phyloP scores from a whole-genome alignment of 495 filamentous ascomycete genomes.

The Beverwykella pulmonaria region DNA sequence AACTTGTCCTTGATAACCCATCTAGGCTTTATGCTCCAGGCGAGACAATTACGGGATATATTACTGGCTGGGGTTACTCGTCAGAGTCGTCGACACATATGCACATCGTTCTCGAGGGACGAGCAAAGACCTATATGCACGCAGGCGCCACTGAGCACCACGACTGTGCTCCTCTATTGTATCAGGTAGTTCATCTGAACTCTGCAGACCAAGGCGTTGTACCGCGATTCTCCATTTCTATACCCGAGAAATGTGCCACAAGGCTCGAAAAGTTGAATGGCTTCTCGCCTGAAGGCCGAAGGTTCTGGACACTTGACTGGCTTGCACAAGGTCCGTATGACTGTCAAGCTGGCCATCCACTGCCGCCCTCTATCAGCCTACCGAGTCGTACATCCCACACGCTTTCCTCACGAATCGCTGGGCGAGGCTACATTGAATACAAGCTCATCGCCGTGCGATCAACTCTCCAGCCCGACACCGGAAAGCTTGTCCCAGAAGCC shows the following conservation, averaged over 20 bases:
- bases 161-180: constrained; percentile 3
- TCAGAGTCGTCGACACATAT: not conserved
- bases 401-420: not conserved
- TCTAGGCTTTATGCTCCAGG: constrained; percentile 2
- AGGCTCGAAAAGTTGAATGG: not conserved
- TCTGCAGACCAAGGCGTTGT: not conserved
- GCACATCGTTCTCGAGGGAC: constrained; percentile 16
- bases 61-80: not conserved
- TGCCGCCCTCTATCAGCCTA: not conserved
- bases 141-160: not conserved
- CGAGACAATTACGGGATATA: constrained; percentile 13
- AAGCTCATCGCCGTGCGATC: constrained; percentile 15
- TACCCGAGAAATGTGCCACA: not conserved
- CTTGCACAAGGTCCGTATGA: constrained; percentile 5
- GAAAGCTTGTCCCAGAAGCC: not conserved
- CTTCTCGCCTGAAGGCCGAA: not conserved
- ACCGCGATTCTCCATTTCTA: constrained; percentile 14
- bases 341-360: not conserved
- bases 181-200: constrained; percentile 5
- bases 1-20: constrained; percentile 10
- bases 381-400: not conserved
- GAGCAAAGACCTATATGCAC: constrained; percentile 6
- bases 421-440: not conserved
- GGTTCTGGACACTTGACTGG: constrained; percentile 11
- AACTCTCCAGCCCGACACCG: not conserved